Base-by-base conservation (phyloP, 495 filamentous ascomycete genomes). In the Podospora conica region DNA sequence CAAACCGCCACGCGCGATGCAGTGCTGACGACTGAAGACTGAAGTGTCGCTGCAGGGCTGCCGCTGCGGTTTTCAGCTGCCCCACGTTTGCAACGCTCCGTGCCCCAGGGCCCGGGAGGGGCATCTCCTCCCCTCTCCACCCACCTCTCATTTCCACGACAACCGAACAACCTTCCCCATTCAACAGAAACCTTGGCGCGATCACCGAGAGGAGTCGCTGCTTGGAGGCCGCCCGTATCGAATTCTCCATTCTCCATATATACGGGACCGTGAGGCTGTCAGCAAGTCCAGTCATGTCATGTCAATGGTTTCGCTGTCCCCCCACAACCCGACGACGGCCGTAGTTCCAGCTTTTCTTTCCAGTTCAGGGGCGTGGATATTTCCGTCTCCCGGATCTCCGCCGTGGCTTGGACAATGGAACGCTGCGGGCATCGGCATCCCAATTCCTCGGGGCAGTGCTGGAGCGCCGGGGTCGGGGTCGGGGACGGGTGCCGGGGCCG, bases 111-210 rank as follows among this genome's bases (percentile, higher is more conserved):
- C n/a, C n/a, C n/a, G n/a, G n/a, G 29, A 33, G 29, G 22, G 15
- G 58, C 25, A 40, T 22, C 48, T 55, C 22, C 57, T 29, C 8
- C 33, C 21, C 65, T n/a, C n/a, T n/a, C n/a, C n/a, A n/a, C 54
- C 65, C 60, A 67, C 65, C 55, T 67, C 65, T 67, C 65, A 67
- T 67, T 67, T 67, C 48, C 64, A 48, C 40, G 40, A 48, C 40
- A 48, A 48, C 24, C 53, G n/a, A n/a, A n/a, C 31, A 64, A 54
- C 65, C 62, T 58, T 58, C 62, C 53, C 62, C 53, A 22, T 64
- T 40, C n/a, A 10, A 20, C 18, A 9, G 53, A 31, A 48, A 48
- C 40, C 61, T 63, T 55, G 61, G 61, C 61, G 23, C 40, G 3
- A 20, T 20, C 15, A 59, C n/a, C 58, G 9, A 29, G 58, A 61